Evolutionary conservation across 768 basidiomycete species (phyloP).

Genomic region (Suillus cothurnatus): DNA sequence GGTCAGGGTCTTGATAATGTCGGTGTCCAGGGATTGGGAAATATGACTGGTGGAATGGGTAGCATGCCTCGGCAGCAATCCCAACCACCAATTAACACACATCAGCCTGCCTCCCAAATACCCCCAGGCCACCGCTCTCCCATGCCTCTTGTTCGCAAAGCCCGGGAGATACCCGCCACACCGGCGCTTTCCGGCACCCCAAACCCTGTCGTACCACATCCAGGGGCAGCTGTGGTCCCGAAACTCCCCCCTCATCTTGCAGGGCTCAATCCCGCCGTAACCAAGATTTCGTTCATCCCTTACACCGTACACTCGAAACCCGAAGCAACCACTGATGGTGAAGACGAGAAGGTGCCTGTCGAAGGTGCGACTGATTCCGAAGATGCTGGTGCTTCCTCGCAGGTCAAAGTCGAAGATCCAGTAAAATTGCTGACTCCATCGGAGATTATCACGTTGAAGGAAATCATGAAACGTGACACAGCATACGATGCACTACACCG

Average conservation of each 20-base stretch:
- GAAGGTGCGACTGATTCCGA: constrained; percentile 24
- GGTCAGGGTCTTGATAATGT: constrained; percentile 20
- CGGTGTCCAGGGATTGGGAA: constrained; percentile 10
- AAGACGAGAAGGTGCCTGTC: constrained; percentile 25
- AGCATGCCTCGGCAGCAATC: constrained; percentile 22
- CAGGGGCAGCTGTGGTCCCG: constrained; percentile 30
- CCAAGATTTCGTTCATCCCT: constrained; percentile 32
- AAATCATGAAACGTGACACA: constrained; percentile 40
- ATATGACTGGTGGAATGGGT: constrained; percentile 15
- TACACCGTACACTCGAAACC: constrained; percentile 22
- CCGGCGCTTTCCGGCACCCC: constrained; percentile 15
- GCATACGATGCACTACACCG: constrained; percentile 51
- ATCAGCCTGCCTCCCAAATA: constrained; percentile 25
- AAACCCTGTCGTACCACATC: constrained; percentile 25
- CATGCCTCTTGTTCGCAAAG: constrained; percentile 23
- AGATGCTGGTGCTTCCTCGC: constrained; percentile 5
- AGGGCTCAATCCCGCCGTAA: constrained; percentile 34
- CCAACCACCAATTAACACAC: constrained; percentile 24
- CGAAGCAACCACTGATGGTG: constrained; percentile 21
- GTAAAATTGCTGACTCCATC: constrained; percentile 28
- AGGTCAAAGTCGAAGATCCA: constrained; percentile 26
- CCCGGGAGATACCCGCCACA: constrained; percentile 18
- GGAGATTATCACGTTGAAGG: constrained; percentile 37
- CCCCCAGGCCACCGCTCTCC: constrained; percentile 24
- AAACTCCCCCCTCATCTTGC: constrained; percentile 36